A percentile compares a stretch with the other conserved stretches of the same genome.
These are phyloP conservation scores for Penicillium argentinense DNA, from an alignment of 495 filamentous ascomycete genomes.

Conservation along the genomic window DNA sequence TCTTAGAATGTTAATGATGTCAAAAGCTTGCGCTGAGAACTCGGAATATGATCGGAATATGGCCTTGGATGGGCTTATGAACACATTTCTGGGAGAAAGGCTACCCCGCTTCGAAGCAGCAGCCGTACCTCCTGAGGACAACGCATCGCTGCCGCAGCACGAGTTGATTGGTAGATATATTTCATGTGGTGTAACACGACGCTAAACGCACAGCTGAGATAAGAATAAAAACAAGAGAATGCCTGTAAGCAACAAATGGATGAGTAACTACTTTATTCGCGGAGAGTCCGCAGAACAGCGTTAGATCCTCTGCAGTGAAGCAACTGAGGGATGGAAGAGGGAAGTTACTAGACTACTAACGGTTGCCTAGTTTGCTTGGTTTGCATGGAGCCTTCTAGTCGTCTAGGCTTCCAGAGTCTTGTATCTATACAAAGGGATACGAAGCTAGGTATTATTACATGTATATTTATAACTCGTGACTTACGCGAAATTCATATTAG, in stretches of 20 bases:
- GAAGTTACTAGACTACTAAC: slow-evolving; percentile 13
- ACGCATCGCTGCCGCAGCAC: slow-evolving; percentile 12
- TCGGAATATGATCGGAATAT: slow-evolving; percentile 4
- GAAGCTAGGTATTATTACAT: slow-evolving; percentile 7
- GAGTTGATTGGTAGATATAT: slow-evolving; percentile 15
- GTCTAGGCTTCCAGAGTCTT: neutral
- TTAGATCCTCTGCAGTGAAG: slow-evolving; percentile 14
- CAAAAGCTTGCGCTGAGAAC: slow-evolving; percentile 8
- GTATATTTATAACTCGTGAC: slow-evolving; percentile 11
- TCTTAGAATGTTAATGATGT: slow-evolving; percentile 6
- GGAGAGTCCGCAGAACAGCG: slow-evolving; percentile 6
- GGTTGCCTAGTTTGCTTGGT: slow-evolving; percentile 14
- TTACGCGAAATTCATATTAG: slow-evolving; percentile 10
- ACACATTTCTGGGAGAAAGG: slow-evolving; percentile 4
- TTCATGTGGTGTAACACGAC: slow-evolving; percentile 1
- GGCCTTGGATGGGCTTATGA: slow-evolving; percentile 10
- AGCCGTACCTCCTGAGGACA: slow-evolving; percentile 10
- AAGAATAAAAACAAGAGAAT: neutral
- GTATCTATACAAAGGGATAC: slow-evolving; percentile 9
- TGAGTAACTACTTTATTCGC: slow-evolving; percentile 6
- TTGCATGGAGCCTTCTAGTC: slow-evolving; percentile 19
- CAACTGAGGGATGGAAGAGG: slow-evolving; percentile 9
- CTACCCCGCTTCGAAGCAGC: slow-evolving; percentile 14
- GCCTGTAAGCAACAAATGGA: neutral
- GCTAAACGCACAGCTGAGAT: neutral